These are phyloP conservation scores for Rhynchospora breviuscula DNA, from an alignment of 176 grass and related monocot genomes.

Conservation along the genomic window DNA sequence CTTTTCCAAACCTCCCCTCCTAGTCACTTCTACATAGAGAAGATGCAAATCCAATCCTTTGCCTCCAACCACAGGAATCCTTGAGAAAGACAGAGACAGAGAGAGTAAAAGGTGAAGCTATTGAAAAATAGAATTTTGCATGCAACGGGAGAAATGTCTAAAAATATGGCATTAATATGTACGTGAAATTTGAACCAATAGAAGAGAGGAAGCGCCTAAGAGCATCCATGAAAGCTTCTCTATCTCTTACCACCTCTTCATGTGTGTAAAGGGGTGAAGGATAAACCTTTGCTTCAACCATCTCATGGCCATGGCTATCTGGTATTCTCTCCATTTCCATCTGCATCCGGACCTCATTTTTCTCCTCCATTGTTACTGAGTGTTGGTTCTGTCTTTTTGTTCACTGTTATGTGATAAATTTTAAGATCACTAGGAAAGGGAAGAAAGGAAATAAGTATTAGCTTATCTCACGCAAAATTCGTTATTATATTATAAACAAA, in stretches of 20 bases:
- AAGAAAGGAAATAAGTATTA: neutral
- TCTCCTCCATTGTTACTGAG: neutral
- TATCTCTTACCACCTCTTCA: conserved; percentile 23
- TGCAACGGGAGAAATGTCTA: neutral
- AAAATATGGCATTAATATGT: neutral
- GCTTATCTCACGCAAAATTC: neutral
- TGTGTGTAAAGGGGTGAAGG: conserved; percentile 33
- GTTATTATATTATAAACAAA: neutral
- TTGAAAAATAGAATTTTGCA: neutral
- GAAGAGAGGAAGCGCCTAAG: conserved; percentile 38
- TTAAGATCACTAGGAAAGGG: neutral
- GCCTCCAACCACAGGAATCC: conserved; percentile 58
- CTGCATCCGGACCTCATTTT: neutral
- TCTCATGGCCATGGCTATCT: neutral
- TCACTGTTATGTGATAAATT: neutral
- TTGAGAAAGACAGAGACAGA: neutral
- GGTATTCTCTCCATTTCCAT: conserved; percentile 22
- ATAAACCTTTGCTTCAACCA: conserved; percentile 34
- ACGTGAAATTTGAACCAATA: conserved; percentile 51
- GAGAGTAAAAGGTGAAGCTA: neutral
- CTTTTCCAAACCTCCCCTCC: conserved; percentile 46
- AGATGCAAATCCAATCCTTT: conserved; percentile 51
- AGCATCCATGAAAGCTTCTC: conserved; percentile 37
- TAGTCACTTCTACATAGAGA: conserved; percentile 50
- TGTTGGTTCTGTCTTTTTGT: neutral